Evolutionary conservation across 371 early-diverging fungal genomes (phyloP).

Genomic region (Cokeromyces recurvatus): DNA sequence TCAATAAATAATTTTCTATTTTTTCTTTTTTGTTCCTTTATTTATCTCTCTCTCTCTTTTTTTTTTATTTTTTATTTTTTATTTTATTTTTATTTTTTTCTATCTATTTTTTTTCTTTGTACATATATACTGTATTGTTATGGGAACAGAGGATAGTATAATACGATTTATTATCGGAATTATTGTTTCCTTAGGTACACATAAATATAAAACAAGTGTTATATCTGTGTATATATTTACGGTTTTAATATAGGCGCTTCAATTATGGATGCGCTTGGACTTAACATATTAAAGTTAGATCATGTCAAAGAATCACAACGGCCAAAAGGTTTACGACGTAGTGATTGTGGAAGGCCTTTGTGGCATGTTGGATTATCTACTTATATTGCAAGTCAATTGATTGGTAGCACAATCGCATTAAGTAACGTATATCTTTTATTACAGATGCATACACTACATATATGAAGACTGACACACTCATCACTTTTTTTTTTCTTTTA

Average conservation of each 20-base stretch:
- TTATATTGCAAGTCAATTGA: constrained; percentile 58
- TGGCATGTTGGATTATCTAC: constrained; percentile 70
- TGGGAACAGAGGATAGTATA: constrained; percentile 38
- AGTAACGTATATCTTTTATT: constrained; percentile 36
- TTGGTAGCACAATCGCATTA: constrained; percentile 66
- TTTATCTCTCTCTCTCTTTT: background rate
- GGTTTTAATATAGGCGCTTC: constrained; percentile 36
- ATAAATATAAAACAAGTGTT: background rate
- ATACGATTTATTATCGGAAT: constrained; percentile 60
- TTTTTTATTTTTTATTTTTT: too few relatives aligned
- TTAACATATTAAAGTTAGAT: constrained; percentile 64
- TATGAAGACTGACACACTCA: background rate
- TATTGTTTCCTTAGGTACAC: constrained; percentile 51
- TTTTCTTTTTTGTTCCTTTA: constrained; percentile 1
- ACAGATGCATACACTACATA: background rate
- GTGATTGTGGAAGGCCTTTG: constrained; percentile 61
- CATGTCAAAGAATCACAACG: constrained; percentile 56
- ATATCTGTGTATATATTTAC: background rate
- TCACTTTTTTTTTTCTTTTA: constrained; percentile 3
- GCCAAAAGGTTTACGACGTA: constrained; percentile 40
- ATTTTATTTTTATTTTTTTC: too few relatives aligned
- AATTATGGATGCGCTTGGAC: constrained; percentile 66
- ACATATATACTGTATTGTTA: constrained; percentile 4
- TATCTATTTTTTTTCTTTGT: too few relatives aligned
- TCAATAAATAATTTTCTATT: constrained; percentile 1